These are phyloP conservation scores for Vitellaria paradoxa DNA, from an alignment of 179 eudicot species.

Conservation along the genomic window DNA sequence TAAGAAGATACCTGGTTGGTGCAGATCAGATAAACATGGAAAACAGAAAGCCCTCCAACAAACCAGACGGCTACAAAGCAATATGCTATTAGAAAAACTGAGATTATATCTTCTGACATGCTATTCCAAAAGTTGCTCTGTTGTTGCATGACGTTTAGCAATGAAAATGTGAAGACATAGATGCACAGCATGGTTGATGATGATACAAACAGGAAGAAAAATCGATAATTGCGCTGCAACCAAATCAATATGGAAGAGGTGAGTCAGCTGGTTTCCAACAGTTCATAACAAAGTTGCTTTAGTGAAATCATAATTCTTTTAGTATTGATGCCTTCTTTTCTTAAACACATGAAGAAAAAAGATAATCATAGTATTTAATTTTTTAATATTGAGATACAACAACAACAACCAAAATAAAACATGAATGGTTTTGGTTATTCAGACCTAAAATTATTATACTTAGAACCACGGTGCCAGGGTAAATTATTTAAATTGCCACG, in stretches of 20 bases:
- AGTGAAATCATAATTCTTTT: too few relatives aligned
- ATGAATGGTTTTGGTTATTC: too few relatives aligned
- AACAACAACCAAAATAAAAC: too few relatives aligned
- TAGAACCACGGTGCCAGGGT: too few relatives aligned
- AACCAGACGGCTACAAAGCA: constrained; percentile 57
- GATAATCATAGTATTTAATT: too few relatives aligned
- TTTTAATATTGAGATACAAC: too few relatives aligned
- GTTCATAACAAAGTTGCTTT: background rate
- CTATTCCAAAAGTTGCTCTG: constrained; percentile 23
- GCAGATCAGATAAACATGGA: constrained; percentile 51
- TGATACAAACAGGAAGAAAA: constrained; percentile 48
- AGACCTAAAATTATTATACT: too few relatives aligned
- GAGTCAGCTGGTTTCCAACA: background rate
- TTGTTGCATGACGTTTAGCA: constrained; percentile 31
- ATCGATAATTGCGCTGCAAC: constrained; percentile 61
- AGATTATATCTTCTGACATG: constrained; percentile 30
- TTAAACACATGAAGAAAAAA: too few relatives aligned
- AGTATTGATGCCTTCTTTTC: too few relatives aligned
- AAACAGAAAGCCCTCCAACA: constrained; percentile 58
- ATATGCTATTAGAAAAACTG: constrained; percentile 38
- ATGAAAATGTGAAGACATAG: constrained; percentile 49
- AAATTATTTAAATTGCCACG: too few relatives aligned
- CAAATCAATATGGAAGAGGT: background rate
- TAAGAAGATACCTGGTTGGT: constrained; percentile 44
- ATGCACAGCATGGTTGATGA: constrained; percentile 52